These are phyloP conservation scores for Lignosus rhinocerotis DNA, from an alignment of 1,284 basidiomycete genomes.

Conservation along the genomic window DNA sequence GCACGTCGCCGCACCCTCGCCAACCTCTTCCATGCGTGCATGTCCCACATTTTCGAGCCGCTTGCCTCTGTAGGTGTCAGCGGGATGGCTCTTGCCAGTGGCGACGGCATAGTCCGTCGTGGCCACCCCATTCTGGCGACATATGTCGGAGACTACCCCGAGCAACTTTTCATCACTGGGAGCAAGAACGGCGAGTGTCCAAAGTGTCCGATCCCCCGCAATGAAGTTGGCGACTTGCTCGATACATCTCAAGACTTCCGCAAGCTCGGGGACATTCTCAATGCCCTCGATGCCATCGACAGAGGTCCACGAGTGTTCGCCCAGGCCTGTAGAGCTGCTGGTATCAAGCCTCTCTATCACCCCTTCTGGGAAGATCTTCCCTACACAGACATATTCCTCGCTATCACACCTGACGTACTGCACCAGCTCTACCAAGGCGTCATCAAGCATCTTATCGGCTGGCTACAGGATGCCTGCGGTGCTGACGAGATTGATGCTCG, in stretches of 20 bases:
- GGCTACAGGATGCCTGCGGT: conserved; percentile 15
- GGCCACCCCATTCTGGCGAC: conserved; percentile 1
- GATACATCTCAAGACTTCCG: too few relatives aligned
- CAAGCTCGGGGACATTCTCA: conserved; percentile 32
- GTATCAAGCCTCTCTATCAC: not conserved
- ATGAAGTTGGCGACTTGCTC: too few relatives aligned
- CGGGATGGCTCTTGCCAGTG: too few relatives aligned
- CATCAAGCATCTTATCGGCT: conserved; percentile 30
- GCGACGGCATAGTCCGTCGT: conserved; percentile 25
- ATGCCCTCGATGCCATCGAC: conserved; percentile 40
- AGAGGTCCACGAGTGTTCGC: conserved; percentile 36
- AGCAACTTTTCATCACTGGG: conserved; percentile 29
- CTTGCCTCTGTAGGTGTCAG: too few relatives aligned
- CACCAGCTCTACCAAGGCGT: conserved; percentile 33
- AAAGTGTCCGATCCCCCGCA: not conserved
- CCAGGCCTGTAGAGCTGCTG: not conserved
- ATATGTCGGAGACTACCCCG: conserved; percentile 24
- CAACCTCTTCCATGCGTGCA: conserved; percentile 27
- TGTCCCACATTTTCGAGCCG: too few relatives aligned
- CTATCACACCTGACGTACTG: conserved; percentile 27
- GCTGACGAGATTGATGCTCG: conserved; percentile 26
- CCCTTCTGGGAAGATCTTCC: conserved; percentile 29
- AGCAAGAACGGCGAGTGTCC: not conserved
- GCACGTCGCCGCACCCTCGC: conserved; percentile 17
- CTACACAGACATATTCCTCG: conserved; percentile 23